Evolutionary conservation across 2,329 filamentous ascomycete genomes (phyloP), one percentile per base, ranked within the genome.

Genomic region (Hypoxylon sp.): DNA sequence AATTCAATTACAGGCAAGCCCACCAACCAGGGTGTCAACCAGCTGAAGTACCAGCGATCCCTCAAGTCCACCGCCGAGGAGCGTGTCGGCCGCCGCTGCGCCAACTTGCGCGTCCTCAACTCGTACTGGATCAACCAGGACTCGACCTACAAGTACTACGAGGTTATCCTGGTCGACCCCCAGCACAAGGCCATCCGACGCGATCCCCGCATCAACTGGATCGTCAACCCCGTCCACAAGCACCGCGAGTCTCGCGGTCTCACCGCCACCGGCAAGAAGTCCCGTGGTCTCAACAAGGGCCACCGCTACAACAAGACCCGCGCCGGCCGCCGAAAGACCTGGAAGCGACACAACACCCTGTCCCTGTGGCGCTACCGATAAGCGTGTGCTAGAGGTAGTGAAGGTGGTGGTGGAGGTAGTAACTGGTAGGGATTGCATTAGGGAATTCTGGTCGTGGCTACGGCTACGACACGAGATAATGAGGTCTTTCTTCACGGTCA

Each of bases 121-220:
- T 98, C 95, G 73, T 99, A 99, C 94, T 99, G 96, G 96, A 93
- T 99, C 89, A 99, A 99, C 92, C 94, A 98, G 90, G 96, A 99
- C 88, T 97, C 94, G 69, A 99, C 96, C 85, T 99, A 98, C 93
- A 99, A 99, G 90, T 99, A 99, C 92, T 99, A 90, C 88, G 96
- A 99, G 87, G 91, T 98, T 85, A 98, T 99, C 88, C 93, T 97
- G 81, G 95, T 99, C 82, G 96, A 99, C 88, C 96, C 96, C 82
- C 92, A 96, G 88, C 96, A 99, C 93, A 98, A 98, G 90, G 96
- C 96, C 81, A 99, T 99, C 89, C 96, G 96, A 84, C 93, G 92
- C 81, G 96, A 99, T 84, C 87, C 96, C 80, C 94, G 96, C 85
- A 98, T 99, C 92, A 99, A 97, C 93, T 99, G 96, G 96, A 99